A percentile compares a stretch with the other conserved stretches of the same genome.
Conservation (phyloP, 1,284 basidiomycete genomes). For the Rhizopogon hawkerae region DNA sequence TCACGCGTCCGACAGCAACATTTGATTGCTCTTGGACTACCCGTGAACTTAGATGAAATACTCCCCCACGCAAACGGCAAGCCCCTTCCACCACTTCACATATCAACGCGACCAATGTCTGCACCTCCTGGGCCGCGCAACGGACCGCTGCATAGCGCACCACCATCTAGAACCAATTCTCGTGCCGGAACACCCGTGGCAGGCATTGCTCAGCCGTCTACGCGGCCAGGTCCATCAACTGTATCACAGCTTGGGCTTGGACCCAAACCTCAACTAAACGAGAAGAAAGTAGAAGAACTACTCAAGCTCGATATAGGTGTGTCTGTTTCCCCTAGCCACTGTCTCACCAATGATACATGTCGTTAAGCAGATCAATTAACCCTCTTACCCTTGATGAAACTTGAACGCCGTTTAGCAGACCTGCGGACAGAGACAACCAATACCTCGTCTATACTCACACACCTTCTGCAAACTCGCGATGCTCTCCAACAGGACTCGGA, state of each 20-base stretch:
- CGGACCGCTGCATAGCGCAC: slow-evolving; percentile 29
- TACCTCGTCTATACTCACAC: slow-evolving; percentile 66
- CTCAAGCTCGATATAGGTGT: slow-evolving; percentile 64
- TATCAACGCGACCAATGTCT: slow-evolving; percentile 74
- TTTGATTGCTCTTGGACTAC: slow-evolving; percentile 82
- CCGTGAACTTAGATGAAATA: slow-evolving; percentile 89
- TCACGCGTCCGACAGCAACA: slow-evolving; percentile 84
- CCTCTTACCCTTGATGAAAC: slow-evolving; percentile 55
- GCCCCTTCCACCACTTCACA: slow-evolving; percentile 69
- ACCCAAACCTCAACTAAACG: slow-evolving; percentile 65
- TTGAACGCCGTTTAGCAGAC: slow-evolving; percentile 61
- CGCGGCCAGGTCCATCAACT: slow-evolving; percentile 27
- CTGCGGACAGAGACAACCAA: slow-evolving; percentile 62
- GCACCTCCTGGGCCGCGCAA: slow-evolving; percentile 60
- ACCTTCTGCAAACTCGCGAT: slow-evolving; percentile 76
- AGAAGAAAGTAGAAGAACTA: slow-evolving; percentile 53
- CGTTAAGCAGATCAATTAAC: slow-evolving; percentile 53
- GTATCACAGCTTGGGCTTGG: slow-evolving; percentile 55
- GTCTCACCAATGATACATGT: slow-evolving; percentile 7
- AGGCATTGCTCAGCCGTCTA: slow-evolving; percentile 48
- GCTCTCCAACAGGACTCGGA: slow-evolving; percentile 82
- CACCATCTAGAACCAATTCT: slow-evolving; percentile 34
- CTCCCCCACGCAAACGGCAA: slow-evolving; percentile 66
- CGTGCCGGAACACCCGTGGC: slow-evolving; percentile 42
- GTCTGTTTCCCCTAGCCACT: slow-evolving; percentile 2